Evolutionary conservation across 2,329 filamentous ascomycete genomes (phyloP).

Genomic region (Epichloe sp.): DNA sequence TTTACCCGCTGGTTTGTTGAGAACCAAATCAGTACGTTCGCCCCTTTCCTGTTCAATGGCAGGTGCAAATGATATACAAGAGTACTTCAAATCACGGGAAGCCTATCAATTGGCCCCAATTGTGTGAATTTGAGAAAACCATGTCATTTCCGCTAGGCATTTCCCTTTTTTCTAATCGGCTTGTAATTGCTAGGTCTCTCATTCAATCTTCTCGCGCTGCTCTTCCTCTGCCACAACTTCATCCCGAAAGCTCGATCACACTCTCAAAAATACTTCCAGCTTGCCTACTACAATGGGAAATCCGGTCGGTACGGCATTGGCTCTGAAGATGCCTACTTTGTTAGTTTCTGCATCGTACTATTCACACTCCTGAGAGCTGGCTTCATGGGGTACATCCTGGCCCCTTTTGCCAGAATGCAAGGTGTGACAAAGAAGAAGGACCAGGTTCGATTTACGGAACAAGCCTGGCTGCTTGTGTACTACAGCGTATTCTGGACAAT

Average conservation of each 20-base stretch:
- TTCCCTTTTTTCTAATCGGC: not conserved
- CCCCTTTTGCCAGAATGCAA: slow-evolving; percentile 57
- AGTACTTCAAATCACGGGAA: not conserved
- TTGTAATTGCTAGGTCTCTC: slow-evolving; percentile 47
- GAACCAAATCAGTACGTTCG: slow-evolving; percentile 62
- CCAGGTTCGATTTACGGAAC: slow-evolving; percentile 76
- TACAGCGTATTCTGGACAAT: slow-evolving; percentile 69
- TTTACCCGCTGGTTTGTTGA: slow-evolving; percentile 58
- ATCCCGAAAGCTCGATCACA: slow-evolving; percentile 68
- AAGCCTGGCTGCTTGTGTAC: slow-evolving; percentile 83
- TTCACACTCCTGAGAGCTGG: slow-evolving; percentile 79
- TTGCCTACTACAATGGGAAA: slow-evolving; percentile 66
- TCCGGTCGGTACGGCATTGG: slow-evolving; percentile 64
- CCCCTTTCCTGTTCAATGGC: slow-evolving; percentile 4
- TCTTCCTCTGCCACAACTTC: slow-evolving; percentile 68
- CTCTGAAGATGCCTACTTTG: slow-evolving; percentile 64
- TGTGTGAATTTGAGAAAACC: not conserved
- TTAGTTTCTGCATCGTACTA: slow-evolving; percentile 65
- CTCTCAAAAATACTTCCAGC: slow-evolving; percentile 77
- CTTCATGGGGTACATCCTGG: slow-evolving; percentile 76
- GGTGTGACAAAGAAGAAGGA: slow-evolving; percentile 69
- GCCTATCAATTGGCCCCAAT: not conserved
- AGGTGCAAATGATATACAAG: not conserved
- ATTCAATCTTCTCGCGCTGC: slow-evolving; percentile 70
- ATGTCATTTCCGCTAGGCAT: slow-evolving; percentile 2